phyloP scores from a whole-genome alignment of 768 basidiomycete species.

The Leccinum pellstonianum region DNA sequence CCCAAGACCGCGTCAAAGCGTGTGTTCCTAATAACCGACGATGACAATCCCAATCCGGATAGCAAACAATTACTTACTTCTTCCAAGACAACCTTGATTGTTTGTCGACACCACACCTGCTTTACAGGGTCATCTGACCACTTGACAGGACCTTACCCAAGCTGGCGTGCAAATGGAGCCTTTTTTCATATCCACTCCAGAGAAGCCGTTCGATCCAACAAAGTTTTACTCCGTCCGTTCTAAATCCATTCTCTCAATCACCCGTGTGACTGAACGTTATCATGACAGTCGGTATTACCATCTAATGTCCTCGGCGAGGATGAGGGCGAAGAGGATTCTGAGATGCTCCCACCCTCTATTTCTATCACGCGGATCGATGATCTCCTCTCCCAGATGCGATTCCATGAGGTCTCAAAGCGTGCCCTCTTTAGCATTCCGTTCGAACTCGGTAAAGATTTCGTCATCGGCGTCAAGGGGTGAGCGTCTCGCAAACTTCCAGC shows the following conservation, averaged over 20 bases:
- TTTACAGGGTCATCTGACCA: background rate
- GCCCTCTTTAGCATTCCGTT: conserved; percentile 81
- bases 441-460: conserved; percentile 68
- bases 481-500: conserved; percentile 19
- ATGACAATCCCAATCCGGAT: conserved; percentile 44
- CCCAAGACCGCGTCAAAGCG: conserved; percentile 90
- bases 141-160: conserved; percentile 71
- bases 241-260: background rate
- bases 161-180: conserved; percentile 80
- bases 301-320: conserved; percentile 45
- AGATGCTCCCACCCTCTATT: conserved; percentile 62
- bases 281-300: conserved; percentile 55
- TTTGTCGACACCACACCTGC: conserved; percentile 32
- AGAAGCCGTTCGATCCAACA: conserved; percentile 64
- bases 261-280: conserved; percentile 7
- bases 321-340: conserved; percentile 49
- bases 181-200: conserved; percentile 78
- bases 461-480: conserved; percentile 82
- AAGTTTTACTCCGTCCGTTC: conserved; percentile 76
- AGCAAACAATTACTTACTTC: conserved; percentile 63
- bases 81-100: conserved; percentile 68
- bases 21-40: conserved; percentile 90
- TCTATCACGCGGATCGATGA: conserved; percentile 79
- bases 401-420: conserved; percentile 81
- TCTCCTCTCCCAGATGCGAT: conserved; percentile 74